phyloP scores from a whole-genome alignment of 2,329 filamentous ascomycete genomes.

The Zasmidium angulare region DNA sequence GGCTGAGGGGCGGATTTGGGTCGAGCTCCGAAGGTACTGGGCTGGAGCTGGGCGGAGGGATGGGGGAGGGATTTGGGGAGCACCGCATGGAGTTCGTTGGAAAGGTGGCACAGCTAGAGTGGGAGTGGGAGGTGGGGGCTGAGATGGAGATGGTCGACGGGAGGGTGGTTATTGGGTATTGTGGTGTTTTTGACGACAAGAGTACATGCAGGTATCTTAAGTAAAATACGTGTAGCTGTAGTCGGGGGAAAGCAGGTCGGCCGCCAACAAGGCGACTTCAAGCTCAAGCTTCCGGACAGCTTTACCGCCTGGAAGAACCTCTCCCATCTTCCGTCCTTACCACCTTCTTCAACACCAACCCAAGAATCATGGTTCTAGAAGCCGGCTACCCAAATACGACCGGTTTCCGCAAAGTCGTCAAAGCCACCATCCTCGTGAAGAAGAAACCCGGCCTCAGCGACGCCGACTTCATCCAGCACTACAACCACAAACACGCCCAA shows the following conservation, averaged over 20 bases:
- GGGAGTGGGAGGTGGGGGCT: too few relatives aligned
- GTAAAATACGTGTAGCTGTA: too few relatives aligned
- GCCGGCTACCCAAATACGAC: conserved; percentile 46
- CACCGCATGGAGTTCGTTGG: background rate
- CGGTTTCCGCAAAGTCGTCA: conserved; percentile 49
- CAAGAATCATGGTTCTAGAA: conserved; percentile 46
- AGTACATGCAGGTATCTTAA: too few relatives aligned
- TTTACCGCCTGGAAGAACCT: too few relatives aligned
- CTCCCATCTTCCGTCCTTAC: background rate
- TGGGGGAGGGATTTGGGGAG: background rate
- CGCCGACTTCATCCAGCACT: conserved; percentile 46
- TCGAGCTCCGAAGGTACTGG: background rate
- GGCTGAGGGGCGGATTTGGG: background rate
- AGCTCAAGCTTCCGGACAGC: too few relatives aligned
- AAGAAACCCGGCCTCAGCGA: conserved; percentile 49
- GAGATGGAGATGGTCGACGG: too few relatives aligned
- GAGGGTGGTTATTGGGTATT: too few relatives aligned
- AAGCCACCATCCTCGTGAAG: conserved; percentile 47
- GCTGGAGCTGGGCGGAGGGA: background rate
- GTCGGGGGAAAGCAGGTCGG: too few relatives aligned
- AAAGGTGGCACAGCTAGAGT: too few relatives aligned
- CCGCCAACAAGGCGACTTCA: too few relatives aligned
- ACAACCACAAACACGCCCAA: conserved; percentile 47
- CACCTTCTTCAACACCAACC: too few relatives aligned
- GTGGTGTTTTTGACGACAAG: too few relatives aligned